These are phyloP conservation scores for Handroanthus guayacan DNA, from an alignment of 257 asterid genomes.

Conservation along the genomic window DNA sequence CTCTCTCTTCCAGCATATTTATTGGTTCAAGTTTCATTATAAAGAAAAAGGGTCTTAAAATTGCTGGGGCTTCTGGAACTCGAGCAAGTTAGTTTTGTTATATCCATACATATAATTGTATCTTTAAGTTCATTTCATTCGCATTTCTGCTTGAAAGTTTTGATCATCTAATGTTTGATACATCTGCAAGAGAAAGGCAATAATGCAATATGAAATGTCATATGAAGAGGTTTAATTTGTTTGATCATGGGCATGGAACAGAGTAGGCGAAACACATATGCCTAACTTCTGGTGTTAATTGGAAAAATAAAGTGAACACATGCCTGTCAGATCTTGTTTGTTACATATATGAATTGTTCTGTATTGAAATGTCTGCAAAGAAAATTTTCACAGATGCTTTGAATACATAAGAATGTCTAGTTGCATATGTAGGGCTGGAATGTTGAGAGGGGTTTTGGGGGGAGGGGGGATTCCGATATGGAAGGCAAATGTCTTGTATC, in stretches of 20 bases:
- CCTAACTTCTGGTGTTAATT: constrained; percentile 3
- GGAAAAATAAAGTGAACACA: constrained; percentile 3
- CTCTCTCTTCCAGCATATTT: constrained; percentile 57
- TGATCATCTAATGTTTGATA: not conserved
- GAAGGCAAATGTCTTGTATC: not conserved
- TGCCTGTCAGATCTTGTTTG: constrained; percentile 1
- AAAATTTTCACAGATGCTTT: not conserved
- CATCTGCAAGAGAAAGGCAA: not conserved
- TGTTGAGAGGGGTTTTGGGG: not conserved
- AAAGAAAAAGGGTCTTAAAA: constrained; percentile 58
- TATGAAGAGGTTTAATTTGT: not conserved
- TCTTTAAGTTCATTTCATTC: not conserved
- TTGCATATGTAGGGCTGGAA: not conserved
- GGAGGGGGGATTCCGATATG: not conserved
- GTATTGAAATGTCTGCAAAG: not conserved
- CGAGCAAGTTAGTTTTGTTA: constrained; percentile 52
- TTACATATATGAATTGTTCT: not conserved
- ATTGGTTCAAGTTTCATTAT: constrained; percentile 67
- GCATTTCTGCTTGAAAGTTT: not conserved
- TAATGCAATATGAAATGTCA: not conserved
- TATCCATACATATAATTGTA: not conserved
- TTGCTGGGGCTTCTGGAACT: constrained; percentile 51
- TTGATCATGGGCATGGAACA: not conserved
- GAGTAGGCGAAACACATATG: not conserved
- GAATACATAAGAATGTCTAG: not conserved